Conservation (phyloP, 805 yeast species). For the Brettanomyces anomalus region DNA sequence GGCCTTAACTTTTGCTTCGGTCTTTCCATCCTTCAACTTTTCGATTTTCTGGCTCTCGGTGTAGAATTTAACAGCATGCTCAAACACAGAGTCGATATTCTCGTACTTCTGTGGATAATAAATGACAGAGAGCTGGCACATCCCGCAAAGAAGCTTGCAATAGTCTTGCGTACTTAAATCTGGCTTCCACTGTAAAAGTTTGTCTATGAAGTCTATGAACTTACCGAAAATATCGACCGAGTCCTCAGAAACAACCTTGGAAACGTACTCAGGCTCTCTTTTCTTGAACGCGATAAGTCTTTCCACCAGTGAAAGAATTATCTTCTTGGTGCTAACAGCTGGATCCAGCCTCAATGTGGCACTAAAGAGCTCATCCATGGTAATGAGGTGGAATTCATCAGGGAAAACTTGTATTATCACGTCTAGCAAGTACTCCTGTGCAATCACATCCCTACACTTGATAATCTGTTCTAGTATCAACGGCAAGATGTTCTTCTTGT, state of each 20-base stretch:
- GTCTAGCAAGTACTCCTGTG: constrained; percentile 87
- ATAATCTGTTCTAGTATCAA: constrained; percentile 79
- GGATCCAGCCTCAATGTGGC: constrained; percentile 64
- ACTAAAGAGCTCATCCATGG: constrained; percentile 57
- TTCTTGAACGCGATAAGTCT: constrained; percentile 51
- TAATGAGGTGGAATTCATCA: constrained; percentile 75
- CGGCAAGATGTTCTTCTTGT: constrained; percentile 56
- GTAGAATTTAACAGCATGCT: constrained; percentile 38
- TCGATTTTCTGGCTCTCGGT: constrained; percentile 10
- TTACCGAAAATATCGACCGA: constrained; percentile 39
- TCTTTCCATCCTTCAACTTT: constrained; percentile 1
- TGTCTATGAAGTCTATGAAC: constrained; percentile 58
- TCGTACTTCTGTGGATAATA: constrained; percentile 56
- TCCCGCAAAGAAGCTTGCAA: constrained; percentile 54
- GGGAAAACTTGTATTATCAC: constrained; percentile 93
- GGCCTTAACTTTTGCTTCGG: constrained; percentile 23
- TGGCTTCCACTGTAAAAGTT: constrained; percentile 48
- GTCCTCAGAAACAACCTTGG: constrained; percentile 9
- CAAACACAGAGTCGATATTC: constrained; percentile 53
- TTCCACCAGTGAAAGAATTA: constrained; percentile 63
- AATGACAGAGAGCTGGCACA: constrained; percentile 52
- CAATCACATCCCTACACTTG: constrained; percentile 85
- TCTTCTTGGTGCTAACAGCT: constrained; percentile 54
- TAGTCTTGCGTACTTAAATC: constrained; percentile 61
- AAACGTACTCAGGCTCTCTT: constrained; percentile 25